Conservation (phyloP, 257 asterid species). For the Striga asiatica region DNA sequence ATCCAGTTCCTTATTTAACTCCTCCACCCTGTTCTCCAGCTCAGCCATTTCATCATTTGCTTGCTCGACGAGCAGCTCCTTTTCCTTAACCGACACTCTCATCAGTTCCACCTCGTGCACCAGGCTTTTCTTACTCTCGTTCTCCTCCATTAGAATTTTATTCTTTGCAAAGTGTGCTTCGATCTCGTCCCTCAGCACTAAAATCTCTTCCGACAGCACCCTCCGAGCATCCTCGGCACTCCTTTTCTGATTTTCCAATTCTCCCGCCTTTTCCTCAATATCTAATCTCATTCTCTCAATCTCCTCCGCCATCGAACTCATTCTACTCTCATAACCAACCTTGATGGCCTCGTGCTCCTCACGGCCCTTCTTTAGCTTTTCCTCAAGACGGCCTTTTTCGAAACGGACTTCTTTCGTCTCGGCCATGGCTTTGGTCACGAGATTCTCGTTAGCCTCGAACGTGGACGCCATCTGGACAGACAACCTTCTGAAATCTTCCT, state of each 20-base stretch:
- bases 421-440: constrained; percentile 54
- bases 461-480: constrained; percentile 70
- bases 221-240: no score
- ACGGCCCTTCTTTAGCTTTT: constrained; percentile 30
- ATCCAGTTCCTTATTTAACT: constrained; percentile 23
- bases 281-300: constrained; percentile 30
- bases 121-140: constrained; percentile 27
- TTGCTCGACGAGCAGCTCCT: constrained; percentile 34
- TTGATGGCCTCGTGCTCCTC: constrained; percentile 34
- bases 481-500: constrained; percentile 64
- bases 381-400: constrained; percentile 42
- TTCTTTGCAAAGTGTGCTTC: constrained; percentile 29
- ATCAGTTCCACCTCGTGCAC: constrained; percentile 26
- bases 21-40: constrained; percentile 36
- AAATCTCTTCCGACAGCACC: constrained; percentile 32
- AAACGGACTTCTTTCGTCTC: constrained; percentile 65
- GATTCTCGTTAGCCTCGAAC: constrained; percentile 68
- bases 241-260: constrained; percentile 34
- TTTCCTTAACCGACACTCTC: constrained; percentile 31
- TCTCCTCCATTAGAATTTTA: constrained; percentile 26
- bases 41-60: constrained; percentile 35
- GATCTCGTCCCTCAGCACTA: constrained; percentile 32
- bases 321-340: constrained; percentile 33
- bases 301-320: constrained; percentile 25
- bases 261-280: constrained; percentile 20